phyloP scores from a whole-genome alignment of 2,329 filamentous ascomycete genomes.

The Talaromyces verruculosus region DNA sequence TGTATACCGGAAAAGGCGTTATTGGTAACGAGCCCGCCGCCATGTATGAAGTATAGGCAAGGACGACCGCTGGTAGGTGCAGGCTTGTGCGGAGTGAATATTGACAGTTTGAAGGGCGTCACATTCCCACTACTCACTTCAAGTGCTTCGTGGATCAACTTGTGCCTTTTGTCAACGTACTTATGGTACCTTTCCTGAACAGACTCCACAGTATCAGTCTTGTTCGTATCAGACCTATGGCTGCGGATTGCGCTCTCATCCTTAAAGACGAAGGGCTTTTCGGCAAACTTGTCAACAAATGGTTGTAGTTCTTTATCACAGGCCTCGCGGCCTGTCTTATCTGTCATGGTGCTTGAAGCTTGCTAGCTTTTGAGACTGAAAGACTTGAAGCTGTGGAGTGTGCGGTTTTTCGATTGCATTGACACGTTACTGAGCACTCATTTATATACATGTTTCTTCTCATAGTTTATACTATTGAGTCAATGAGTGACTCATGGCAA shows the following conservation, averaged over 20 bases:
- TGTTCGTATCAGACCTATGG: background rate
- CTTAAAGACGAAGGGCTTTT: background rate
- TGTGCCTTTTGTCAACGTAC: background rate
- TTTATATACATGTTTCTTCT: background rate
- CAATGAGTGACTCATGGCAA: background rate
- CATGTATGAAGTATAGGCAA: constrained; percentile 9
- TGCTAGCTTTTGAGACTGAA: background rate
- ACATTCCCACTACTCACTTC: background rate
- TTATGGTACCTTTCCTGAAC: background rate
- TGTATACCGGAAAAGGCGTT: background rate
- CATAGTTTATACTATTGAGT: background rate
- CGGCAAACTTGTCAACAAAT: background rate
- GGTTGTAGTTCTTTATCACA: background rate
- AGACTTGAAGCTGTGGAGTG: background rate
- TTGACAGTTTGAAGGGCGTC: background rate
- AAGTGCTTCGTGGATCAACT: background rate
- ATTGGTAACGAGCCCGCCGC: background rate
- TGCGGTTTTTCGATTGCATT: background rate
- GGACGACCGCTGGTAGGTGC: constrained; percentile 2
- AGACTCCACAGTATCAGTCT: background rate
- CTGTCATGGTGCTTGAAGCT: background rate
- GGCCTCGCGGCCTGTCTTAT: background rate
- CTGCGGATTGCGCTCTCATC: background rate
- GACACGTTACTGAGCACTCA: background rate
- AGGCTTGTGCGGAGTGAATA: background rate